phyloP scores from a whole-genome alignment of 2,329 filamentous ascomycete genomes.

The Orbilia javanica region DNA sequence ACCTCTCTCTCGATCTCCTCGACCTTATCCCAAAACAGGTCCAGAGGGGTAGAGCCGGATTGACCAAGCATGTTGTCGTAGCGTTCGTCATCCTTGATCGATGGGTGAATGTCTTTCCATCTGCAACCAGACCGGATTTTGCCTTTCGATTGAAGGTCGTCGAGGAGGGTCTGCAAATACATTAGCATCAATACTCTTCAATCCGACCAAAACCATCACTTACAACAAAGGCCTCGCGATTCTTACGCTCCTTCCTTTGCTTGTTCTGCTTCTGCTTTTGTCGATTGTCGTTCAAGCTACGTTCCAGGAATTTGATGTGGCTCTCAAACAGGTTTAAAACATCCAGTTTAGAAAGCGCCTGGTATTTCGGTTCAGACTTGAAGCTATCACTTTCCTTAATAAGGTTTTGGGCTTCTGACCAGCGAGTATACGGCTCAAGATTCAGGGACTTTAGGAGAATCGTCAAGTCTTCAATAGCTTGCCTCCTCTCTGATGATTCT shows the following conservation, averaged over 20 bases:
- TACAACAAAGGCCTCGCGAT: slow-evolving; percentile 80
- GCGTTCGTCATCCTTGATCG: slow-evolving; percentile 82
- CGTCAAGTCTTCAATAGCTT: slow-evolving; percentile 85
- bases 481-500: slow-evolving; percentile 78
- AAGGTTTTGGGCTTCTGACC: slow-evolving; percentile 87
- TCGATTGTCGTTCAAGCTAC: slow-evolving; percentile 87
- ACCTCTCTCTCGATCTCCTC: slow-evolving; percentile 94
- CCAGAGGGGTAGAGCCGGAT: slow-evolving; percentile 83
- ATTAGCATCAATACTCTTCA: slow-evolving; percentile 7
- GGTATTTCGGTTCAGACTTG: slow-evolving; percentile 85
- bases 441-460: slow-evolving; percentile 82
- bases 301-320: slow-evolving; percentile 92
- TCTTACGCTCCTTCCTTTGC: slow-evolving; percentile 84
- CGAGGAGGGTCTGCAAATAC: slow-evolving; percentile 71
- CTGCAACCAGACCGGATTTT: slow-evolving; percentile 91
- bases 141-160: slow-evolving; percentile 78
- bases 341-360: slow-evolving; percentile 86
- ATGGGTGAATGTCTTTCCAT: slow-evolving; percentile 83
- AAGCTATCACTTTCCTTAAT: slow-evolving; percentile 83
- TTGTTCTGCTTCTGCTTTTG: slow-evolving; percentile 88
- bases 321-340: slow-evolving; percentile 93
- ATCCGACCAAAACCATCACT: slow-evolving; percentile 7
- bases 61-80: slow-evolving; percentile 88
- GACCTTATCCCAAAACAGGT: slow-evolving; percentile 94
- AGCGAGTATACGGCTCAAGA: slow-evolving; percentile 92